phyloP scores from a whole-genome alignment of 2,329 filamentous ascomycete genomes.

The Coleophoma cylindrospora region DNA sequence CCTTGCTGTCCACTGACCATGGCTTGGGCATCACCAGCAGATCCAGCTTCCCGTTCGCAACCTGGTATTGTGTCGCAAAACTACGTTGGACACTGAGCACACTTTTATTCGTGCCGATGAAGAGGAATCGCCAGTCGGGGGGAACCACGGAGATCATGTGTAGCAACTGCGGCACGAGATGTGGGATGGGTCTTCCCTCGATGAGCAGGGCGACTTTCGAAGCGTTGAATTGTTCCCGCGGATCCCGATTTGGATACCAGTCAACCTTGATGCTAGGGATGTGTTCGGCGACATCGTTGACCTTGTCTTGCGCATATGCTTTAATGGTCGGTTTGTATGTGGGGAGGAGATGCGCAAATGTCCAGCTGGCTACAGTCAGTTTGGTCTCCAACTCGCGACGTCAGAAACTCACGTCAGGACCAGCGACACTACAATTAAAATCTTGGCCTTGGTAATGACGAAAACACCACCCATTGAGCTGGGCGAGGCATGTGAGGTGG shows the following conservation, averaged over 20 bases:
- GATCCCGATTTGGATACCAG: slow-evolving; percentile 23
- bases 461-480: slow-evolving; percentile 12
- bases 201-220: slow-evolving; percentile 49
- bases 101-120: slow-evolving; percentile 45
- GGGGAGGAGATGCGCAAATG: slow-evolving; percentile 37
- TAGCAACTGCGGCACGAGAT: slow-evolving; percentile 43
- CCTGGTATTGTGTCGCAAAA: slow-evolving; percentile 42
- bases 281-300: slow-evolving; percentile 19
- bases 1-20: slow-evolving; percentile 39
- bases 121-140: slow-evolving; percentile 49
- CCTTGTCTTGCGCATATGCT: slow-evolving; percentile 21
- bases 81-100: slow-evolving; percentile 38
- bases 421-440: slow-evolving; percentile 17
- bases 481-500: slow-evolving; percentile 8
- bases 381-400: neutral
- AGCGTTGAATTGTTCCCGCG: slow-evolving; percentile 31
- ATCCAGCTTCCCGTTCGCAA: slow-evolving; percentile 45
- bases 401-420: slow-evolving; percentile 19
- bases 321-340: slow-evolving; percentile 38
- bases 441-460: slow-evolving; percentile 17
- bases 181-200: slow-evolving; percentile 40
- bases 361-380: slow-evolving; percentile 35
- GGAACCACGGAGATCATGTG: slow-evolving; percentile 49
- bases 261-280: slow-evolving; percentile 24
- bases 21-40: slow-evolving; percentile 42